These are phyloP conservation scores for Silene latifolia DNA, from an alignment of 148 eudicot species.

Conservation along the genomic window DNA sequence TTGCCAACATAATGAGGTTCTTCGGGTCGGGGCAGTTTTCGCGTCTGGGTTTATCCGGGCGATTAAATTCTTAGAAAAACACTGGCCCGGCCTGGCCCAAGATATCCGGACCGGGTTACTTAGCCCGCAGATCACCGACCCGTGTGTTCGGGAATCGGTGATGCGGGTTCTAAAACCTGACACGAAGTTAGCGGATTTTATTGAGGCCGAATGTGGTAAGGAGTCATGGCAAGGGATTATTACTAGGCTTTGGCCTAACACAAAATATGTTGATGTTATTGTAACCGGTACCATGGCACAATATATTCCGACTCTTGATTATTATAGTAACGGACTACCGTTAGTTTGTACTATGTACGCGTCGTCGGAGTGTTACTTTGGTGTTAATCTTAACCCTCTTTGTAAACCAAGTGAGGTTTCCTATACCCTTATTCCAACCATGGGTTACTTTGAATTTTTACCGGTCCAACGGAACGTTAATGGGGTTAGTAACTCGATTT, in stretches of 20 bases:
- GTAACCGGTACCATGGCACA: slow-evolving; percentile 88
- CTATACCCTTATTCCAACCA: slow-evolving; percentile 66
- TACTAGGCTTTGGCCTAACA: slow-evolving; percentile 72
- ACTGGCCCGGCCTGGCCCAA: slow-evolving; percentile 42
- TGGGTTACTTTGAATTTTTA: slow-evolving; percentile 76
- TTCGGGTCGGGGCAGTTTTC: slow-evolving; percentile 78
- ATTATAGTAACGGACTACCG: slow-evolving; percentile 68
- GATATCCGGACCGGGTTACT: slow-evolving; percentile 57
- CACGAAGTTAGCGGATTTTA: slow-evolving; percentile 55
- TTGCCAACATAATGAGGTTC: slow-evolving; percentile 49
- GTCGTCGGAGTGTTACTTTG: slow-evolving; percentile 78
- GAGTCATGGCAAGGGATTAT: slow-evolving; percentile 66
- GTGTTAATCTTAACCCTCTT: slow-evolving; percentile 69
- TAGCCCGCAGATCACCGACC: slow-evolving; percentile 49
- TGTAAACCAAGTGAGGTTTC: slow-evolving; percentile 70
- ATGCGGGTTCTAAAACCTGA: slow-evolving; percentile 46
- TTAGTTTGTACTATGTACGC: slow-evolving; percentile 82
- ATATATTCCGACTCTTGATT: slow-evolving; percentile 67
- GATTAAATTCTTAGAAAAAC: slow-evolving; percentile 57
- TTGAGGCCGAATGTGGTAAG: slow-evolving; percentile 47
- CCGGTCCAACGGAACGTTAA: slow-evolving; percentile 50
- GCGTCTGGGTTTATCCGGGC: slow-evolving; percentile 94
- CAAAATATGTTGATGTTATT: slow-evolving; percentile 75
- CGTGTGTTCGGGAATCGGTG: slow-evolving; percentile 44
- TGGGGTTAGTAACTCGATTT: slow-evolving; percentile 39